phyloP scores from a whole-genome alignment of 768 basidiomycete species.

The Phaeotremella skinneri region DNA sequence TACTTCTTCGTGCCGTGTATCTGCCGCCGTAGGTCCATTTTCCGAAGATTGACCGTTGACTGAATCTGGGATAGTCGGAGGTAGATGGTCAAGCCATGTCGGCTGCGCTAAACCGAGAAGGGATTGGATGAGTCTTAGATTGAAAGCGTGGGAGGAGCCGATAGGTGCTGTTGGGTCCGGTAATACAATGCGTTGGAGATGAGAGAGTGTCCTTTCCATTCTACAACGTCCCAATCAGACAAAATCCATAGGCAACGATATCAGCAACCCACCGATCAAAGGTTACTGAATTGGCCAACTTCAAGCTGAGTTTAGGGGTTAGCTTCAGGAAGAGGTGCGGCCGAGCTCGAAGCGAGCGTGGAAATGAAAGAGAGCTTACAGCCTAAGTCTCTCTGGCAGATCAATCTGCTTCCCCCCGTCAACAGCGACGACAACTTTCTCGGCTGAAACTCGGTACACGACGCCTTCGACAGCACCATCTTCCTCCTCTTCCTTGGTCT shows the following conservation, averaged over 20 bases:
- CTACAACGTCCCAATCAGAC: slow-evolving; percentile 52
- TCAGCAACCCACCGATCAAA: slow-evolving; percentile 63
- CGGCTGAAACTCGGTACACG: slow-evolving; percentile 81
- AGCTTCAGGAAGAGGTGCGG: slow-evolving; percentile 1
- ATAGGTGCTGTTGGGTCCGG: slow-evolving; percentile 20
- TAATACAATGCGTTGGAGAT: slow-evolving; percentile 59
- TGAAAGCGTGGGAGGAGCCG: slow-evolving; percentile 50
- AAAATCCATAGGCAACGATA: not conserved
- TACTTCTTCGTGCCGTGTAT: slow-evolving; percentile 41
- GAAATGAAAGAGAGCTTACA: slow-evolving; percentile 54
- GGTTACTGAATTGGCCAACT: slow-evolving; percentile 87
- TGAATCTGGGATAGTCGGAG: slow-evolving; percentile 49
- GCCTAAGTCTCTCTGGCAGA: slow-evolving; percentile 76
- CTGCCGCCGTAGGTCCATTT: slow-evolving; percentile 17
- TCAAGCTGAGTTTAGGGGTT: slow-evolving; percentile 55
- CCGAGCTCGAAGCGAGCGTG: too few relatives aligned
- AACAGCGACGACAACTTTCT: slow-evolving; percentile 74
- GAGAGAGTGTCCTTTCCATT: slow-evolving; percentile 80
- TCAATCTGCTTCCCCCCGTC: slow-evolving; percentile 65
- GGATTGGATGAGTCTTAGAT: slow-evolving; percentile 62
- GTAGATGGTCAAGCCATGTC: slow-evolving; percentile 33
- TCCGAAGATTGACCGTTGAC: slow-evolving; percentile 35
- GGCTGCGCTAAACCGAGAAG: slow-evolving; percentile 63
- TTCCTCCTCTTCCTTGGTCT: slow-evolving; percentile 52
- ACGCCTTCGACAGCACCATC: slow-evolving; percentile 66